phyloP scores from a whole-genome alignment of 345 rosid species.

The Citrus reticulata region DNA sequence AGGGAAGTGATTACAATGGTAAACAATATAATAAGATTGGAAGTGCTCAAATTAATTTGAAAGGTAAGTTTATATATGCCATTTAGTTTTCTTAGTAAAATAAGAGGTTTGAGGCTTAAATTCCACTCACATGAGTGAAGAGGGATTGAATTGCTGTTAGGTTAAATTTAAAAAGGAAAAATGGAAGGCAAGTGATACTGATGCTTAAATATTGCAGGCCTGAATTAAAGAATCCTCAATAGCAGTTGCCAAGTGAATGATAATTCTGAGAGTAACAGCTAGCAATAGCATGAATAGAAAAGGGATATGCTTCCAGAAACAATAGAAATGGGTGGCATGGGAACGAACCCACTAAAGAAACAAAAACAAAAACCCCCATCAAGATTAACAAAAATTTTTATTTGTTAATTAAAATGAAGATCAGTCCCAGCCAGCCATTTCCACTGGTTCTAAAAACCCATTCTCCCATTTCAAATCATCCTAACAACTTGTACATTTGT shows the following conservation, averaged over 20 bases:
- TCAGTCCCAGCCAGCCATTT: conserved; percentile 20
- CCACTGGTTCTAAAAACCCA: conserved; percentile 1
- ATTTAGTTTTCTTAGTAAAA: too few relatives aligned
- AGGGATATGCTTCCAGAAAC: conserved; percentile 12
- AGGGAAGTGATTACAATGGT: too few relatives aligned
- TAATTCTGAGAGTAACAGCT: neutral
- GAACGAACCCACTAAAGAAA: neutral
- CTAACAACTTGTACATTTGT: neutral
- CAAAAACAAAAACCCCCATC: neutral
- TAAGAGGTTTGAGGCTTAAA: too few relatives aligned
- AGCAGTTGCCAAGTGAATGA: neutral
- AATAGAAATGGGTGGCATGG: conserved; percentile 24
- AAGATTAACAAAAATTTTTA: neutral
- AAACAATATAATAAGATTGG: neutral
- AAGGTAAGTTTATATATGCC: too few relatives aligned
- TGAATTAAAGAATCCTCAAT: neutral
- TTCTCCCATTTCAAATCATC: conserved; percentile 20
- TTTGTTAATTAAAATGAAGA: neutral
- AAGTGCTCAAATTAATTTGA: neutral
- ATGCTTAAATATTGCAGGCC: neutral
- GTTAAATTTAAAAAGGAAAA: too few relatives aligned
- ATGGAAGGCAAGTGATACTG: neutral
- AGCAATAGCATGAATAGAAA: conserved; percentile 2
- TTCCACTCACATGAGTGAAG: too few relatives aligned
- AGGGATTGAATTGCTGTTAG: too few relatives aligned